Base-by-base conservation (phyloP, 1,284 basidiomycete genomes). In the Mycena sp. region DNA sequence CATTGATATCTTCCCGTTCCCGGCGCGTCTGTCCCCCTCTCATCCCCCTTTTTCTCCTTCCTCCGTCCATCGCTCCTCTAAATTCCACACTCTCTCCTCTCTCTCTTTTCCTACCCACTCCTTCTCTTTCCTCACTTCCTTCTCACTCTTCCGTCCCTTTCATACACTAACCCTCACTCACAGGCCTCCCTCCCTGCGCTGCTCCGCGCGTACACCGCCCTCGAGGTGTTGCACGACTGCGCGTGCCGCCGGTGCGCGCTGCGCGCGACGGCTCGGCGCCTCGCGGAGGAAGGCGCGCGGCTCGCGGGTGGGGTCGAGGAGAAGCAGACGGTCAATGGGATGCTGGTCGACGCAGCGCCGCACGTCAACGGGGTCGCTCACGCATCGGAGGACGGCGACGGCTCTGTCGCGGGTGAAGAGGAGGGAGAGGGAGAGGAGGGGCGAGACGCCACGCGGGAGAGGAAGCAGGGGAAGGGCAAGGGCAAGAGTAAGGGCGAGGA, bases 191-290 rank as follows among this genome's bases (percentile, higher is more conserved):
- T 64, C 29, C 26, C 45, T 28, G 48, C 52, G 10, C 62, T 92
- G 68, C 82, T 95, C 17, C 82, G 84, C 58, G 92, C 94, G 43
- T 95, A 94, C 73, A 95, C 92, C n/a, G 83, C 87, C 17, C 81
- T 95, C 28, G 94, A 96, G 72, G 76, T 91, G 32, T 80, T 96
- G 49, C 87, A 85, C n/a, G 93, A 95, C 70, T 95, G 92, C 69
- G 85, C 92, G 30, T 96, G 94, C 73, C 86, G 92, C 21, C 89
- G 89, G 64, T 96, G 94, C 71, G 92, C 92, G 1, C 80, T 95
- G 71, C 76, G 87, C 9, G 88, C 90, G 21, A 95, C 94, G 0
- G 84, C 87, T 58, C 75, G 77, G 45, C 83, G 86, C 26, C 80
- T 94, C 32, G 73, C 79, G 44, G 76, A 82, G 17, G 92, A 94